These are phyloP conservation scores for Alnus glutinosa DNA, from an alignment of 306 rosid species.

Conservation along the genomic window DNA sequence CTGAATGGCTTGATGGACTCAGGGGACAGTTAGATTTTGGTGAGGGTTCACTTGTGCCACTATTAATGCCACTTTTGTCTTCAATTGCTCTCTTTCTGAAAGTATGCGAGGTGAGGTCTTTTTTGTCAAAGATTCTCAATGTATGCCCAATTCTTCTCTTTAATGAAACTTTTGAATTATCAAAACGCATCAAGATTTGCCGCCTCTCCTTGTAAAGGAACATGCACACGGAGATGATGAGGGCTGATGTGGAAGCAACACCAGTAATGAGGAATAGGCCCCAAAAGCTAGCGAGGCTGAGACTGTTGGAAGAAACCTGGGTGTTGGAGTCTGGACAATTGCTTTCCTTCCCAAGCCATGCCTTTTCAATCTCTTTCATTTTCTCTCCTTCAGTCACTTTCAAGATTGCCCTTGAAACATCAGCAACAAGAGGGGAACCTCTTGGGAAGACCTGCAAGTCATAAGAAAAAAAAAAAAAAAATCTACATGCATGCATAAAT, in stretches of 20 bases:
- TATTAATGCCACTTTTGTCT: no score
- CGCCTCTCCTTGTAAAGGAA: neutral
- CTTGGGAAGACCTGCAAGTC: constrained; percentile 38
- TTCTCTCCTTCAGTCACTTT: constrained; percentile 49
- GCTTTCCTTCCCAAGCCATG: constrained; percentile 35
- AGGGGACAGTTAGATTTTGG: neutral
- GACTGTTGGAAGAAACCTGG: constrained; percentile 36
- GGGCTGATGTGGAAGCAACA: constrained; percentile 32
- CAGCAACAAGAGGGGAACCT: constrained; percentile 49
- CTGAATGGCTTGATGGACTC: constrained; percentile 8
- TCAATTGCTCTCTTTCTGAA: neutral
- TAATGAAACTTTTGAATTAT: neutral
- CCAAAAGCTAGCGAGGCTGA: constrained; percentile 56
- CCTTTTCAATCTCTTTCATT: constrained; percentile 44
- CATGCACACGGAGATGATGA: constrained; percentile 8
- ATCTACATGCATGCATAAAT: neutral
- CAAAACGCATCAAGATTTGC: neutral
- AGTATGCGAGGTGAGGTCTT: constrained; percentile 27
- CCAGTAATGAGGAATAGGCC: constrained; percentile 55
- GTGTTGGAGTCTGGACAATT: constrained; percentile 29
- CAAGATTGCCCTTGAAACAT: constrained; percentile 56
- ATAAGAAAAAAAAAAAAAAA: neutral
- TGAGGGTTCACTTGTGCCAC: neutral
- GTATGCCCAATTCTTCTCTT: constrained; percentile 8
- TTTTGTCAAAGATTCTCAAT: constrained; percentile 25